Conservation (phyloP, 2,329 filamentous ascomycete species). For the Diaporthe eres region DNA sequence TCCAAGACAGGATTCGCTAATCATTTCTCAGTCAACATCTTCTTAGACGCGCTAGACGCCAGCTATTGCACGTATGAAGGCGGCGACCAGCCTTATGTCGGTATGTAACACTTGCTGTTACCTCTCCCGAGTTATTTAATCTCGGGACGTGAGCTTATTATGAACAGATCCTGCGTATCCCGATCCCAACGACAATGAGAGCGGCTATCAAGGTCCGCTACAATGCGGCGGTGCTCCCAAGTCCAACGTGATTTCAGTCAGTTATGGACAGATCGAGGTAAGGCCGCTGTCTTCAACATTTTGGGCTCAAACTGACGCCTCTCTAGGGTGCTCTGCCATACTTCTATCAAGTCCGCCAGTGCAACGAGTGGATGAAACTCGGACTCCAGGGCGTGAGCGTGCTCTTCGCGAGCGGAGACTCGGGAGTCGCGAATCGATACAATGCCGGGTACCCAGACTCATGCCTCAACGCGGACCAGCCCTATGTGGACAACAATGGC, state of each 20-base stretch:
- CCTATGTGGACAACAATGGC: constrained; percentile 37
- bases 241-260: constrained; percentile 70
- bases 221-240: constrained; percentile 58
- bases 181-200: constrained; percentile 52
- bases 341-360: constrained; percentile 67
- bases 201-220: constrained; percentile 62
- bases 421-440: constrained; percentile 53
- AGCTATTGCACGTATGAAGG: constrained; percentile 64
- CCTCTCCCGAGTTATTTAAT: too few relatives aligned
- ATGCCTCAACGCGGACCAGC: constrained; percentile 28
- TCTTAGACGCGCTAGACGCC: constrained; percentile 64
- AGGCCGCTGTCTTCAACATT: rapidly evolving
- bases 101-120: neutral
- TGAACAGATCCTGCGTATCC: constrained; percentile 62
- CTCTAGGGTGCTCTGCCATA: constrained; percentile 60
- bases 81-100: constrained; percentile 62
- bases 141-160: neutral
- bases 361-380: constrained; percentile 67
- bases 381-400: constrained; percentile 63
- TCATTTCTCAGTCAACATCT: constrained; percentile 52
- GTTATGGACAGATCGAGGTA: constrained; percentile 67
- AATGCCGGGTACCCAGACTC: constrained; percentile 38
- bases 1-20: constrained; percentile 30
- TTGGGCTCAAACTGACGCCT: neutral
- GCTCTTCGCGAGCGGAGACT: constrained; percentile 63